phyloP scores from a whole-genome alignment of 495 filamentous ascomycete species.

The Penicilliopsis zonata region DNA sequence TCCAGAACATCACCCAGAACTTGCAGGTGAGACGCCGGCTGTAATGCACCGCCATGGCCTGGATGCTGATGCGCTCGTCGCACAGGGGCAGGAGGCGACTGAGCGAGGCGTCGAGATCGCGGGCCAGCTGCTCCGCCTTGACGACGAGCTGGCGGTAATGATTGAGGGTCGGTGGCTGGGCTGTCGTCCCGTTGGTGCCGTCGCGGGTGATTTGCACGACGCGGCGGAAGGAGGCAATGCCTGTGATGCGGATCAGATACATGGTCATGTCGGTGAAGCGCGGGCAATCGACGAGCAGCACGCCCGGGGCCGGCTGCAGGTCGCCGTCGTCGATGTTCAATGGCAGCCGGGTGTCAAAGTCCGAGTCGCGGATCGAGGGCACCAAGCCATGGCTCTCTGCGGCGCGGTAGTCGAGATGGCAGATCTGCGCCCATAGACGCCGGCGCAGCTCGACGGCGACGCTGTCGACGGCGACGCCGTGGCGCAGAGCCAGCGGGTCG shows the following conservation, averaged over 20 bases:
- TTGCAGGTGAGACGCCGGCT: neutral
- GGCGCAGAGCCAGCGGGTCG: conserved; percentile 24
- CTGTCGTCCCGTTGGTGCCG: no score
- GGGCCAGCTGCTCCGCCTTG: no score
- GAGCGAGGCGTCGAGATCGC: neutral
- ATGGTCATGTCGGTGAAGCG: conserved; percentile 19
- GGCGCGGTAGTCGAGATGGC: conserved; percentile 19
- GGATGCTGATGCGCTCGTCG: neutral
- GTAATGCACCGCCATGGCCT: neutral
- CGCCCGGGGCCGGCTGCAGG: conserved; percentile 3
- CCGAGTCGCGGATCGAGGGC: conserved; percentile 10
- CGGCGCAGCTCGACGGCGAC: conserved; percentile 31
- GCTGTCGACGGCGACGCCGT: conserved; percentile 12
- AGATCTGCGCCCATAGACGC: conserved; percentile 30
- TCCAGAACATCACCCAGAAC: neutral
- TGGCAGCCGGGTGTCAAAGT: conserved; percentile 15
- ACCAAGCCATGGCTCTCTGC: conserved; percentile 26
- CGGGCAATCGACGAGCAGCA: conserved; percentile 3
- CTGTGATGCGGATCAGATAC: conserved; percentile 12
- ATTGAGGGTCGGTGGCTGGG: no score
- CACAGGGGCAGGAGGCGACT: neutral
- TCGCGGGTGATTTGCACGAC: neutral
- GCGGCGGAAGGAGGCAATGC: neutral
- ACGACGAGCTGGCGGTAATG: no score
- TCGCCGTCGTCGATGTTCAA: conserved; percentile 18